A percentile compares a stretch with the other conserved stretches of the same genome.
These are phyloP conservation scores for Floccularia luteovirens DNA, from an alignment of 768 basidiomycete species.

Conservation along the genomic window DNA sequence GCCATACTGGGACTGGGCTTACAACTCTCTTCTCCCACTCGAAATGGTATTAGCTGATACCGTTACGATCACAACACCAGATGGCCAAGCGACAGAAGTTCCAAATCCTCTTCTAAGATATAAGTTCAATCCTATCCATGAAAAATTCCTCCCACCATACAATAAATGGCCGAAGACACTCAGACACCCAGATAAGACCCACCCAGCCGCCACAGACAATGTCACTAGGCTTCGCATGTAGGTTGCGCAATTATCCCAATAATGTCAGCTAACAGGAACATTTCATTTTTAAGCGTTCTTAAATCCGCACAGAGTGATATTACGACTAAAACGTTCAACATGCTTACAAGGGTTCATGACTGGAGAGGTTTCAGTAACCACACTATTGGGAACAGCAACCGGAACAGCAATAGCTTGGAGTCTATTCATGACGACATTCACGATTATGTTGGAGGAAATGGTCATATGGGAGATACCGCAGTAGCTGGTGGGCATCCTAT, in stretches of 20 bases:
- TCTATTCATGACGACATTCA: conserved; percentile 43
- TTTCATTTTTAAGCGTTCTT: conserved; percentile 11
- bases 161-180: conserved; percentile 24
- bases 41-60: conserved; percentile 21
- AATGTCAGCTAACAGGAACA: not conserved
- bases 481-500: conserved; percentile 25
- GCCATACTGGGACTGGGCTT: conserved; percentile 50
- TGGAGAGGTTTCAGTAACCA: conserved; percentile 45
- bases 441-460: conserved; percentile 29
- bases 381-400: conserved; percentile 25
- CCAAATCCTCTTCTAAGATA: conserved; percentile 26
- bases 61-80: conserved; percentile 19
- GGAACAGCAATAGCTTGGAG: conserved; percentile 38
- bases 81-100: conserved; percentile 17
- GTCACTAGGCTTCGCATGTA: conserved; percentile 20
- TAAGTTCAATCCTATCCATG: conserved; percentile 22
- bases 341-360: conserved; percentile 25
- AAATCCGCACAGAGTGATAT: conserved; percentile 15
- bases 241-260: not conserved
- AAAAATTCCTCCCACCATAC: conserved; percentile 21
- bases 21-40: conserved; percentile 24
- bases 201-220: conserved; percentile 20
- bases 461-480: conserved; percentile 32
- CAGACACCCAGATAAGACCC: conserved; percentile 19
- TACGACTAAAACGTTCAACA: conserved; percentile 24